These are phyloP conservation scores for Auricularia heimuer DNA, from an alignment of 768 basidiomycete genomes.

Conservation along the genomic window DNA sequence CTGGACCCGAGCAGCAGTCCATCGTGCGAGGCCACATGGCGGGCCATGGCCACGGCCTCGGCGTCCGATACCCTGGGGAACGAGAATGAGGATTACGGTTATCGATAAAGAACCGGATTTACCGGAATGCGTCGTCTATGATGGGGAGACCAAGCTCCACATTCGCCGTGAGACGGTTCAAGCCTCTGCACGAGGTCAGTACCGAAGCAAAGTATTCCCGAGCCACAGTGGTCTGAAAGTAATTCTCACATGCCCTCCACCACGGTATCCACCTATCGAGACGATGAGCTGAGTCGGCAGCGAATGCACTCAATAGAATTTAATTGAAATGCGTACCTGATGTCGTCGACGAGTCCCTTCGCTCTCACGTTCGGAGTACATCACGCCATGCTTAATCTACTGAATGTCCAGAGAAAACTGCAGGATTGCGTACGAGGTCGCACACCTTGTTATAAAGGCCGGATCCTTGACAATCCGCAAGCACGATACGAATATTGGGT, in stretches of 20 bases:
- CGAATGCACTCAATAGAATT: too few species aligned
- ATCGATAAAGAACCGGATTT: slow-evolving; percentile 3
- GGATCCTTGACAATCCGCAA: slow-evolving; percentile 90
- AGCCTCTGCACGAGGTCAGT: slow-evolving; percentile 47
- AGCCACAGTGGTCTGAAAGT: slow-evolving; percentile 9
- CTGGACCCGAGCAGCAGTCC: slow-evolving; percentile 94
- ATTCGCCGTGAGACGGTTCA: slow-evolving; percentile 89
- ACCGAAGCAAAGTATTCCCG: background rate
- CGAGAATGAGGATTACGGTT: slow-evolving; percentile 7
- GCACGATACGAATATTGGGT: slow-evolving; percentile 52
- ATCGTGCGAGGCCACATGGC: slow-evolving; percentile 46
- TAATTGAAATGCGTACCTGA: too few species aligned
- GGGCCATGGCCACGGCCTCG: slow-evolving; percentile 93
- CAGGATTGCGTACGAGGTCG: background rate
- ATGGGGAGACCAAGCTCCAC: slow-evolving; percentile 75
- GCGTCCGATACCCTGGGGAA: slow-evolving; percentile 72
- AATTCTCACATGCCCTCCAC: slow-evolving; percentile 73
- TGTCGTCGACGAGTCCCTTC: slow-evolving; percentile 90
- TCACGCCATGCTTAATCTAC: slow-evolving; percentile 82
- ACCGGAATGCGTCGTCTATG: slow-evolving; percentile 87
- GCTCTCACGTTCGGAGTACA: slow-evolving; percentile 87
- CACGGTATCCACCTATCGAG: slow-evolving; percentile 70
- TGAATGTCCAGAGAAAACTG: background rate
- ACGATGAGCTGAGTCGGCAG: too few species aligned
- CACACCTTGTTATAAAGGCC: slow-evolving; percentile 87